Conservation (phyloP, 495 filamentous ascomycete species). For the Cenococcum geophilum region DNA sequence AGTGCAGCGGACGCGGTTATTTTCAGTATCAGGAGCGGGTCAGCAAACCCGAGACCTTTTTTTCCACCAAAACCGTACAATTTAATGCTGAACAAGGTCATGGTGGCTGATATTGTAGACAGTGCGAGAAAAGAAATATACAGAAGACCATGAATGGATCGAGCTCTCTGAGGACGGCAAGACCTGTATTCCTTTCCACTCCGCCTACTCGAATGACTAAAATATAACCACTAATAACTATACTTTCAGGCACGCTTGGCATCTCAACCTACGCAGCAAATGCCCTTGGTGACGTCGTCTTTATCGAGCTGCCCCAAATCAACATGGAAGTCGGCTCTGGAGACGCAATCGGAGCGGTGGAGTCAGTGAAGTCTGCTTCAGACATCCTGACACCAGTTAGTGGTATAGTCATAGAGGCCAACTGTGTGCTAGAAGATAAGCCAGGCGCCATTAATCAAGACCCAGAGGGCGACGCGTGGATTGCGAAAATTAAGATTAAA, state of each 20-base stretch:
- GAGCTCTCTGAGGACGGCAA: conserved; percentile 72
- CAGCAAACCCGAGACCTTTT: neutral
- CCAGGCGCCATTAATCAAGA: conserved; percentile 80
- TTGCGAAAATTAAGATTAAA: conserved; percentile 73
- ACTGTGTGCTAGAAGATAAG: conserved; percentile 69
- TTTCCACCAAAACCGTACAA: neutral
- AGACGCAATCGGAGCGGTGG: conserved; percentile 85
- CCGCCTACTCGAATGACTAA: neutral
- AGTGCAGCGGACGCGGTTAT: conserved; percentile 22
- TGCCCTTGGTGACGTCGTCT: conserved; percentile 91
- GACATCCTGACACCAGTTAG: conserved; percentile 87
- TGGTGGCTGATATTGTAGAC: conserved; percentile 3
- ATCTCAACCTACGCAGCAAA: conserved; percentile 88
- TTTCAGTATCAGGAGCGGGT: conserved; percentile 17
- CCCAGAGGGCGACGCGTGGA: conserved; percentile 84
- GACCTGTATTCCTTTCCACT: conserved; percentile 39
- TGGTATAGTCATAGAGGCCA: conserved; percentile 67
- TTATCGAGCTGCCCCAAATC: conserved; percentile 77
- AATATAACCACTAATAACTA: neutral
- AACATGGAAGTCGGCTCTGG: conserved; percentile 59
- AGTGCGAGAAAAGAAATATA: conserved; percentile 70
- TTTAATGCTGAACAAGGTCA: neutral
- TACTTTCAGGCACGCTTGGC: conserved; percentile 61
- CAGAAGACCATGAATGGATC: conserved; percentile 97
- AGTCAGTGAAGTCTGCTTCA: conserved; percentile 95